These are phyloP conservation scores for Sphaerobolus stellatus DNA, from an alignment of 1,284 basidiomycete species.

Conservation along the genomic window DNA sequence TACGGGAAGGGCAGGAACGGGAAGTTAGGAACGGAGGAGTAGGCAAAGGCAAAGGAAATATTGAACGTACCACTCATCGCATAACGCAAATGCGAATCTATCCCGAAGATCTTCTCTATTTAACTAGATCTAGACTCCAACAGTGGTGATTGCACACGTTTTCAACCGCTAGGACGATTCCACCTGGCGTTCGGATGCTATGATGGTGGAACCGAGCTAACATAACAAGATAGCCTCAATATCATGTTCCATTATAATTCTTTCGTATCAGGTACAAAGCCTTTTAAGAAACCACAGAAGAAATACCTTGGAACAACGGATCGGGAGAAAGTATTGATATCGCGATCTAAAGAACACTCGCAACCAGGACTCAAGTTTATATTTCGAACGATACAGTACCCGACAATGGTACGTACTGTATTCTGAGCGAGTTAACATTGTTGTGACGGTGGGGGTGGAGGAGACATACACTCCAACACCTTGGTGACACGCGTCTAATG, in stretches of 20 bases:
- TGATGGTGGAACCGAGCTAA: conserved; percentile 96
- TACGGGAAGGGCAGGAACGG: neutral
- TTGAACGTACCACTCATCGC: conserved; percentile 82
- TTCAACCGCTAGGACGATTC: conserved; percentile 94
- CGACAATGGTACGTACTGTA: conserved; percentile 57
- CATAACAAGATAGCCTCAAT: conserved; percentile 85
- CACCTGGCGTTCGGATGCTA: conserved; percentile 85
- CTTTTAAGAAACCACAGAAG: conserved; percentile 13
- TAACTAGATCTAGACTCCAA: conserved; percentile 94
- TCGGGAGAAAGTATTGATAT: conserved; percentile 99
- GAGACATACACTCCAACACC: too few species aligned
- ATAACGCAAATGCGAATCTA: conserved; percentile 93
- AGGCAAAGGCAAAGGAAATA: neutral
- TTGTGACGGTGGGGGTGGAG: conserved; percentile 26
- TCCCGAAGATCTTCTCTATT: conserved; percentile 99
- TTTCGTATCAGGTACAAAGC: conserved; percentile 3
- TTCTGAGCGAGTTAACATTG: conserved; percentile 94
- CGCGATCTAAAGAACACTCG: conserved; percentile 69
- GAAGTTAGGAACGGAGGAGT: neutral
- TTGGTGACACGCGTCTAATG: too few species aligned
- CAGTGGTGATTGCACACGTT: conserved; percentile 97
- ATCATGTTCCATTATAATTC: conserved; percentile 92
- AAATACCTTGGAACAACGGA: conserved; percentile 83
- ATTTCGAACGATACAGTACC: neutral
- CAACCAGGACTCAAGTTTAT: conserved; percentile 1